Evolutionary conservation across 805 yeast species (phyloP).

Genomic region (Kuraishia molischiana): DNA sequence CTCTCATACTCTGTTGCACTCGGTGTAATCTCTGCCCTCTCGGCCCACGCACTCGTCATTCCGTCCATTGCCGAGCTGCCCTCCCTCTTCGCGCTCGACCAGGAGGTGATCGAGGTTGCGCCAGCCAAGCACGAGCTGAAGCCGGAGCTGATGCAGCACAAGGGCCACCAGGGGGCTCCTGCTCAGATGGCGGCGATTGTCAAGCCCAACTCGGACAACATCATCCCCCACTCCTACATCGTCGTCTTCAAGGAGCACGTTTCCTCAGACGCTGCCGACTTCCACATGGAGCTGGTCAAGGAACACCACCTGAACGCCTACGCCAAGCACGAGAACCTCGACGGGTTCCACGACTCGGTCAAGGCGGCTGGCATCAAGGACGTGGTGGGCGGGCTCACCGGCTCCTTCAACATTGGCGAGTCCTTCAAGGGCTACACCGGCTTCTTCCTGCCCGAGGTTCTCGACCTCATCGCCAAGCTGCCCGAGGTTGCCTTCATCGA

Average conservation of each 20-base stretch:
- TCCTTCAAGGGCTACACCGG: slow-evolving; percentile 77
- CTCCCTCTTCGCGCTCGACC: slow-evolving; percentile 1
- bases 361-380: slow-evolving; percentile 15
- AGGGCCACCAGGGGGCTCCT: slow-evolving; percentile 1
- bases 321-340: slow-evolving; percentile 15
- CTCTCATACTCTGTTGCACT: slow-evolving; percentile 14
- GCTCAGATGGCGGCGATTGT: slow-evolving; percentile 35
- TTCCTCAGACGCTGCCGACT: slow-evolving; percentile 38
- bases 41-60: slow-evolving; percentile 48
- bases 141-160: neutral
- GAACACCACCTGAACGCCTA: slow-evolving; percentile 36
- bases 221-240: slow-evolving; percentile 72
- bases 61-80: slow-evolving; percentile 27
- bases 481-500: slow-evolving; percentile 56
- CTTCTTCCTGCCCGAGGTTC: slow-evolving; percentile 62
- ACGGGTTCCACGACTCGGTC: slow-evolving; percentile 29
- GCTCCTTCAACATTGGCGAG: slow-evolving; percentile 52
- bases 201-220: slow-evolving; percentile 30
- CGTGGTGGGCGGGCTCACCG: slow-evolving; percentile 43
- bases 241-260: slow-evolving; percentile 70
- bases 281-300: slow-evolving; percentile 63
- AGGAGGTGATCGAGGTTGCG: neutral
- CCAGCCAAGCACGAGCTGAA: neutral
- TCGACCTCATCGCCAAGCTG: slow-evolving; percentile 54
- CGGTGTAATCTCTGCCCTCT: slow-evolving; percentile 15